Evolutionary conservation across 2,329 filamentous ascomycete genomes (phyloP), one percentile per base, ranked within the genome.

Genomic region (Lasiodiplodia sp.): DNA sequence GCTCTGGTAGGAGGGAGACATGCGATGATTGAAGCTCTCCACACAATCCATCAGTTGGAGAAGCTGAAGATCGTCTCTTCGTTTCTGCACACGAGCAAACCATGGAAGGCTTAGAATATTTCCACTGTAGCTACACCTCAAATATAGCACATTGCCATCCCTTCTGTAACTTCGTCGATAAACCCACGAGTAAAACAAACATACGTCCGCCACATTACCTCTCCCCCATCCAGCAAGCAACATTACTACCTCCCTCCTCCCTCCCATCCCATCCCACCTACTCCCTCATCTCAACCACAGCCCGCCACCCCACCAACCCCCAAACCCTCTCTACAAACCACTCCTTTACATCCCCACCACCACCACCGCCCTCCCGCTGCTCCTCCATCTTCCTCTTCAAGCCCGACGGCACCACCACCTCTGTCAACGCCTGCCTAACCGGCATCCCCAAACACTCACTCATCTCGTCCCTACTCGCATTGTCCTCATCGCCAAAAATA

Each of bases 321-420:
- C 87, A 89, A 2, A 89, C 75, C 71, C 88, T 84, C 67, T 82
- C 81, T 66, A 82, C 81, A 71, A 87, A 89, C 85, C 86, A 88
- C 18, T 86, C 82, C 3, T 81, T 72, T 4, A 83, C 79, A 10
- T 83, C 75, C 18, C 83, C 78, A 5, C 79, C 78, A 5, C 18
- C 44, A 3, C 18, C 40, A 1, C 40, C 40, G 4, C 12, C 44
- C 7, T 14, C 40, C 6, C 40, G 5, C 18, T 18, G 18, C 16
- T n/a, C 40, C 40, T 18, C 10, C 44, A 10, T 21, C 44, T n/a
- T 47, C n/a, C 11, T 47, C 44, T n/a, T 47, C 44, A 8, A 1
- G n/a, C n/a, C 7, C 44, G 18, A 4, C 44, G n/a, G 8, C 0
- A 81, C 69, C 63, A 79, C 80, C 1, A 78, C 73, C 16, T 75